These are phyloP conservation scores for Pachysandra terminalis DNA, from an alignment of 164 flowering plant genomes.

Conservation along the genomic window DNA sequence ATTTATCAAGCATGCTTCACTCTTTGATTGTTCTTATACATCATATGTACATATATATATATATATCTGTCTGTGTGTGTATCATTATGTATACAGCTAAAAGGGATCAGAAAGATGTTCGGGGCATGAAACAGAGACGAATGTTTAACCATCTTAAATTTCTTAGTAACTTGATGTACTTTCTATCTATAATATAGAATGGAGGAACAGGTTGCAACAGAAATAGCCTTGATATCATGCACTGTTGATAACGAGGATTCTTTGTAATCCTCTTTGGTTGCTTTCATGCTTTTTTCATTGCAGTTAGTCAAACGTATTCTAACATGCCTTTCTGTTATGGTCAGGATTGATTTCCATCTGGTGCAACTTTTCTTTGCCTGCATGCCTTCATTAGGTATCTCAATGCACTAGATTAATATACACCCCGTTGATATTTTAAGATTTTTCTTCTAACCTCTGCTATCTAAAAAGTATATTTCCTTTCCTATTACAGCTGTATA, in stretches of 20 bases:
- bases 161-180: too few relatives aligned
- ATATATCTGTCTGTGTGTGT: too few relatives aligned
- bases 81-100: too few relatives aligned
- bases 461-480: conserved; percentile 23
- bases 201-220: too few relatives aligned
- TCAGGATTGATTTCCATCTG: conserved; percentile 93
- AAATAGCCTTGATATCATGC: background rate
- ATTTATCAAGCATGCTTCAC: too few relatives aligned
- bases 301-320: conserved; percentile 2
- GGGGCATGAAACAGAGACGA: too few relatives aligned
- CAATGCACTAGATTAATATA: conserved; percentile 1
- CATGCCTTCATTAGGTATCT: conserved; percentile 89
- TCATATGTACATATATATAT: too few relatives aligned
- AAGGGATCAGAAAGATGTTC: too few relatives aligned
- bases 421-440: conserved; percentile 3
- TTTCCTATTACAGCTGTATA: conserved; percentile 74
- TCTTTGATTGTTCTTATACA: too few relatives aligned
- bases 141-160: too few relatives aligned
- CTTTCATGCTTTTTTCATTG: background rate
- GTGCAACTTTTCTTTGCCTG: conserved; percentile 84
- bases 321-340: conserved; percentile 12
- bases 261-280: background rate
- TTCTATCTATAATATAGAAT: too few relatives aligned
- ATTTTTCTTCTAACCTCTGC: conserved; percentile 2
- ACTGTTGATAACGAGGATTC: background rate